Evolutionary conservation across 2,329 filamentous ascomycete genomes (phyloP).

Genomic region (Penicillium hesseltinei): DNA sequence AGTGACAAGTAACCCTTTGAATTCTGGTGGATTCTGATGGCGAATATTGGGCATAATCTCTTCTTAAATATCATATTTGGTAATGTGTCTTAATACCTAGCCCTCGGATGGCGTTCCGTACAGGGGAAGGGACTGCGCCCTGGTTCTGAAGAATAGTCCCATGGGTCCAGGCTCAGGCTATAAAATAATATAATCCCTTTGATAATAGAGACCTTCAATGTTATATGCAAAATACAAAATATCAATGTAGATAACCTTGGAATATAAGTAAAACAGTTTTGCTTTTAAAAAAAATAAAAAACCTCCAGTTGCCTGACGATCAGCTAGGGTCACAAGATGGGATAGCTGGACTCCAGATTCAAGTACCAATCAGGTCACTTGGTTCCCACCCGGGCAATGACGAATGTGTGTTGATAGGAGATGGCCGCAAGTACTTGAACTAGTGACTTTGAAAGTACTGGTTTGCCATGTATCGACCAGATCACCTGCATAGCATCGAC

Average conservation of each 20-base stretch:
- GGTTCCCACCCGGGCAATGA: background rate
- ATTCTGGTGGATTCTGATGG: background rate
- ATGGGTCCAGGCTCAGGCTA: conserved; percentile 7
- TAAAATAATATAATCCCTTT: background rate
- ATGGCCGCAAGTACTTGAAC: background rate
- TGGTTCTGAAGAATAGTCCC: conserved; percentile 4
- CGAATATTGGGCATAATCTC: background rate
- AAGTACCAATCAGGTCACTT: conserved; percentile 9
- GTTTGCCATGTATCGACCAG: conserved; percentile 9
- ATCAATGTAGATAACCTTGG: background rate
- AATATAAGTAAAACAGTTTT: background rate
- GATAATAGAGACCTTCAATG: background rate
- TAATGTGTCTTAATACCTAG: background rate
- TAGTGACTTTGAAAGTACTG: conserved; percentile 7
- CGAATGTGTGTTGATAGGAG: background rate
- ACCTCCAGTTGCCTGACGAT: conserved; percentile 3
- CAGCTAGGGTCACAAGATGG: conserved; percentile 7
- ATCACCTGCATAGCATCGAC: conserved; percentile 30
- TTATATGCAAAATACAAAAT: background rate
- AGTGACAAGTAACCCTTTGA: background rate
- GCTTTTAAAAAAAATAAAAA: background rate
- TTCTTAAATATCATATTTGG: background rate
- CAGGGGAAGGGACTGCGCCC: conserved; percentile 14
- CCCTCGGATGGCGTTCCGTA: conserved; percentile 9
- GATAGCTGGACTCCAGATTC: background rate